These are phyloP conservation scores for Chamaenerion angustifolium DNA, from an alignment of 345 rosid species.

Conservation along the genomic window DNA sequence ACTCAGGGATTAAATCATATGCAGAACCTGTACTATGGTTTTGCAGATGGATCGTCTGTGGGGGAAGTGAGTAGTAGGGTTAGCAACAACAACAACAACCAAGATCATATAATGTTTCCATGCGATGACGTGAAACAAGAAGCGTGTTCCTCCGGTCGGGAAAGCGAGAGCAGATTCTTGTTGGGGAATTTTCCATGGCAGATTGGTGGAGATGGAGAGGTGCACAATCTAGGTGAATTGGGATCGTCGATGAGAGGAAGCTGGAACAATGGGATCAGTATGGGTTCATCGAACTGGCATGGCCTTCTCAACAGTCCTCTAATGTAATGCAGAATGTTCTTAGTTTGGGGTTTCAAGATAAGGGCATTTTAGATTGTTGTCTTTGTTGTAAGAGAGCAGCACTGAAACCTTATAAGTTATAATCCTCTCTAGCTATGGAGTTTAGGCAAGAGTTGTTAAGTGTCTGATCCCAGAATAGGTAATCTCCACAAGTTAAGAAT, in stretches of 20 bases:
- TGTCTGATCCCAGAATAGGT: too few relatives aligned
- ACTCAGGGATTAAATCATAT: constrained; percentile 18
- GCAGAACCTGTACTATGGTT: constrained; percentile 32
- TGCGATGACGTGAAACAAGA: background rate
- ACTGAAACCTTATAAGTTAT: too few relatives aligned
- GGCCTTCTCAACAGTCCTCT: constrained; percentile 12
- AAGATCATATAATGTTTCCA: constrained; percentile 1
- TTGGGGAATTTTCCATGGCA: constrained; percentile 75
- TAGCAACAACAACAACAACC: constrained; percentile 11
- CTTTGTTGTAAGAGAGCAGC: too few relatives aligned
- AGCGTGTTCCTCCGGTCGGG: constrained; percentile 16
- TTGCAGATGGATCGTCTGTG: constrained; percentile 25
- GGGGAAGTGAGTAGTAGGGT: constrained; percentile 14
- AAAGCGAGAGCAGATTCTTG: constrained; percentile 2
- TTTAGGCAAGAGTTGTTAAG: too few relatives aligned
- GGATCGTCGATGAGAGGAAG: constrained; percentile 5
- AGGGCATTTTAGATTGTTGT: too few relatives aligned
- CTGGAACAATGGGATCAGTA: constrained; percentile 5
- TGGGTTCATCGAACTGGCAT: constrained; percentile 5
- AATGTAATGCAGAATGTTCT: constrained; percentile 8
- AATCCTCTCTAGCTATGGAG: too few relatives aligned
- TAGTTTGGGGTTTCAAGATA: background rate
- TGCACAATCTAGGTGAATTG: constrained; percentile 2
- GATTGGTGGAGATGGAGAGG: constrained; percentile 26
- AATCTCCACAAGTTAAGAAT: too few relatives aligned